phyloP scores from a whole-genome alignment of 352 stramenopile species.

The Pythium rishiriense region DNA sequence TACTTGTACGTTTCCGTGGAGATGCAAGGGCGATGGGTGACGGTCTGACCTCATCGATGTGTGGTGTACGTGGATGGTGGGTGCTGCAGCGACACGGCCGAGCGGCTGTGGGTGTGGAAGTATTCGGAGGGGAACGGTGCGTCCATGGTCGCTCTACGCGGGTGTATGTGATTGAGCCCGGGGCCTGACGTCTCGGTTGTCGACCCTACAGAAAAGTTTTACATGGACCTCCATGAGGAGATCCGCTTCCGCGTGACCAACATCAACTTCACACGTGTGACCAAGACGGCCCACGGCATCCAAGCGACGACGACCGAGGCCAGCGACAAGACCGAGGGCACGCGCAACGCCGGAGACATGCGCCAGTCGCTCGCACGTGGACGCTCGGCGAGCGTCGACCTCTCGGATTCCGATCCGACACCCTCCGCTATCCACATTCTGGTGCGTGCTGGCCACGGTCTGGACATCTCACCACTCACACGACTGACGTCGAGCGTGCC shows the following conservation, averaged over 20 bases:
- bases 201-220: slow-evolving; percentile 64
- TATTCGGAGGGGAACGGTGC: slow-evolving; percentile 79
- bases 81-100: slow-evolving; percentile 55
- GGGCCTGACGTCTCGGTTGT: not conserved
- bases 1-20: slow-evolving; percentile 59
- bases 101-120: slow-evolving; percentile 86
- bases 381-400: slow-evolving; percentile 81
- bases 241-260: slow-evolving; percentile 87
- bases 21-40: not conserved
- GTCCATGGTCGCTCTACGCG: not conserved
- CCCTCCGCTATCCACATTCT: slow-evolving; percentile 84
- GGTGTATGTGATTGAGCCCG: not conserved
- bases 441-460: slow-evolving; percentile 30
- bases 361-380: slow-evolving; percentile 66
- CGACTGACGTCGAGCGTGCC: not conserved
- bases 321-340: slow-evolving; percentile 53
- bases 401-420: slow-evolving; percentile 81
- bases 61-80: not conserved
- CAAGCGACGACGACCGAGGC: slow-evolving; percentile 84
- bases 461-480: not conserved
- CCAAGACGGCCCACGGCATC: slow-evolving; percentile 86
- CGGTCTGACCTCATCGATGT: not conserved
- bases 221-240: slow-evolving; percentile 88
- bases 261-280: slow-evolving; percentile 89
- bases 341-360: slow-evolving; percentile 52